A percentile compares a stretch with the other conserved stretches of the same genome.
Evolutionary conservation across 2,329 filamentous ascomycete genomes (phyloP).

Genomic region (Botrytis squamosa): DNA sequence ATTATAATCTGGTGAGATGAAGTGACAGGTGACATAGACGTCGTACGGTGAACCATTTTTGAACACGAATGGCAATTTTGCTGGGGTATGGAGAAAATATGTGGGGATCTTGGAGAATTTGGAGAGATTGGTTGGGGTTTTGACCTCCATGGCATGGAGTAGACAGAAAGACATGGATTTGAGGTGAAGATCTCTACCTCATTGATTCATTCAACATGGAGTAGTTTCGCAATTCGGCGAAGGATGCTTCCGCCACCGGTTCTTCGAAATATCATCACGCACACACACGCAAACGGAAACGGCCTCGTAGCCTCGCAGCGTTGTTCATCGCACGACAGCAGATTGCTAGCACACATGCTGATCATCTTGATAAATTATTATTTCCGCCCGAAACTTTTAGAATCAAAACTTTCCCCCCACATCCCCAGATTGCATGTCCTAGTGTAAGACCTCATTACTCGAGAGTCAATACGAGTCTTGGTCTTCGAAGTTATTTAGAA

Average conservation of each 20-base stretch:
- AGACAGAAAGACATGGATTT: neutral
- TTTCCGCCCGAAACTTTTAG: neutral
- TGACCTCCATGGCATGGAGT: constrained; percentile 8
- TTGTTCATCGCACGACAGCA: neutral
- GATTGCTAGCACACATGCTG: neutral
- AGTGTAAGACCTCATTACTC: neutral
- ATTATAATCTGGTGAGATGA: neutral
- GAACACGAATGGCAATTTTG: neutral
- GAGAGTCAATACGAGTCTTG: neutral
- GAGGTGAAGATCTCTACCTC: neutral
- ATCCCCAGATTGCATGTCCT: neutral
- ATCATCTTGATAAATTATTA: neutral
- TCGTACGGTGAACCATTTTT: neutral
- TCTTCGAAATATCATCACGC: neutral
- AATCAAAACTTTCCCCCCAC: neutral
- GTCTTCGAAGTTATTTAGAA: neutral
- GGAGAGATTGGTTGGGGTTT: neutral
- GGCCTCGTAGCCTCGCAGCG: neutral
- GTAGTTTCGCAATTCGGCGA: neutral
- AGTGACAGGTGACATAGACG: neutral
- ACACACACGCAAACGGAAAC: neutral
- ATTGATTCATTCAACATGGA: neutral
- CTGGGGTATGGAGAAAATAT: neutral
- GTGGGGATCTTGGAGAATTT: constrained; percentile 4
- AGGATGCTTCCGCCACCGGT: neutral